phyloP scores from a whole-genome alignment of 805 yeast species.

The Metschnikowia orientalis region DNA sequence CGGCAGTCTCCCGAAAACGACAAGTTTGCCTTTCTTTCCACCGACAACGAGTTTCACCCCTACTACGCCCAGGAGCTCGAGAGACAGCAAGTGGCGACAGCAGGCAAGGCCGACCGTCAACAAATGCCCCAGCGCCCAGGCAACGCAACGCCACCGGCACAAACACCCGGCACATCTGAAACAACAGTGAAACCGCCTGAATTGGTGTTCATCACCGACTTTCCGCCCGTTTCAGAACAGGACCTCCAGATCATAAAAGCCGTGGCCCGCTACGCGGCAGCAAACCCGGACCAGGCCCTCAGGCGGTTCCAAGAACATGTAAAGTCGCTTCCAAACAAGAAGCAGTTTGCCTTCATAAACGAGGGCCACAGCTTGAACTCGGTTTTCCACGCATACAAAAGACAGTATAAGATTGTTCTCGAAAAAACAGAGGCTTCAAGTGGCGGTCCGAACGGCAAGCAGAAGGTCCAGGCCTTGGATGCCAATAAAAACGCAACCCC shows the following conservation, averaged over 20 bases:
- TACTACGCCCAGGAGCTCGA: slow-evolving; percentile 40
- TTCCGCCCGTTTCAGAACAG: slow-evolving; percentile 45
- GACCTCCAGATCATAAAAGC: slow-evolving; percentile 69
- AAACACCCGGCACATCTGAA: slow-evolving; percentile 28
- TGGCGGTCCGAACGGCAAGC: not conserved
- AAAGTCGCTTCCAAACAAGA: slow-evolving; percentile 32
- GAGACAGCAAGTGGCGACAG: not conserved
- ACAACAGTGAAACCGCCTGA: slow-evolving; percentile 16
- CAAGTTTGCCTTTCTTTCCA: slow-evolving; percentile 61
- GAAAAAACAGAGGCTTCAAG: slow-evolving; percentile 14
- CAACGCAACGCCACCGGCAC: slow-evolving; percentile 8
- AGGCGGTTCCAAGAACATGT: slow-evolving; percentile 33
- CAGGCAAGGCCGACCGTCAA: not conserved
- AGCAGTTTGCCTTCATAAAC: slow-evolving; percentile 67
- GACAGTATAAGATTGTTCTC: slow-evolving; percentile 47
- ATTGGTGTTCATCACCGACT: slow-evolving; percentile 24
- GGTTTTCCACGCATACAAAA: slow-evolving; percentile 45
- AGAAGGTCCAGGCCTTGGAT: no score
- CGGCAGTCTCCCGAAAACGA: slow-evolving; percentile 42
- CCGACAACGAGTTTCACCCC: slow-evolving; percentile 49
- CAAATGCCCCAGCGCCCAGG: not conserved
- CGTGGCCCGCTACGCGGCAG: slow-evolving; percentile 66
- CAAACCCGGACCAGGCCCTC: slow-evolving; percentile 49
- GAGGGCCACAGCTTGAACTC: slow-evolving; percentile 55
- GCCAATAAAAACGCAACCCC: slow-evolving; percentile 6